Evolutionary conservation across 2,329 filamentous ascomycete genomes (phyloP).

Genomic region (Calonectria crousiana): DNA sequence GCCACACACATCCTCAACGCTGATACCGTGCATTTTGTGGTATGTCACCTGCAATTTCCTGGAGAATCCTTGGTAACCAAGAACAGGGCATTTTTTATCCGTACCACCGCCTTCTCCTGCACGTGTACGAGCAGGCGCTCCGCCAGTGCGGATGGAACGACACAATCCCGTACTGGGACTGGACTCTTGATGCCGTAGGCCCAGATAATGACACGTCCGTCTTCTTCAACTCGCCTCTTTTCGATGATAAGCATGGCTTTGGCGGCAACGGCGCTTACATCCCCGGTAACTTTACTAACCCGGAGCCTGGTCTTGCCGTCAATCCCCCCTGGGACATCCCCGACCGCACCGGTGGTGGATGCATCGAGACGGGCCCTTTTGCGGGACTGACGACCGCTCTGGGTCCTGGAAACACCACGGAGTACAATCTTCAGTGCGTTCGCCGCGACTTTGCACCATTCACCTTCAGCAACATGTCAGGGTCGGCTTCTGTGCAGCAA

Average conservation of each 20-base stretch:
- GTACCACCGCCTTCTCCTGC: slow-evolving; percentile 29
- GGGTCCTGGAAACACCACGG: slow-evolving; percentile 23
- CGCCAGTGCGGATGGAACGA: slow-evolving; percentile 39
- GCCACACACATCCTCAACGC: slow-evolving; percentile 34
- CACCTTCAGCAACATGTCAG: slow-evolving; percentile 27
- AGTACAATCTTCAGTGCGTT: slow-evolving; percentile 25
- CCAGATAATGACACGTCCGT: slow-evolving; percentile 29
- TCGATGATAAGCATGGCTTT: slow-evolving; percentile 43
- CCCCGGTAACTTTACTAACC: slow-evolving; percentile 27
- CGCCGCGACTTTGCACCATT: slow-evolving; percentile 31
- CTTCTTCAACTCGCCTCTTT: slow-evolving; percentile 44
- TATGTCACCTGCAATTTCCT: background rate
- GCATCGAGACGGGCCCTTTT: slow-evolving; percentile 42
- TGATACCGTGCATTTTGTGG: slow-evolving; percentile 29
- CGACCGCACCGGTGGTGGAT: slow-evolving; percentile 37
- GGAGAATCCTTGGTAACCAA: background rate
- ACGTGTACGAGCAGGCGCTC: slow-evolving; percentile 41
- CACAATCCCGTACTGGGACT: slow-evolving; percentile 41
- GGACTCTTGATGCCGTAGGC: slow-evolving; percentile 31
- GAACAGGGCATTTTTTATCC: slow-evolving; percentile 31
- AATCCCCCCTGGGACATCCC: slow-evolving; percentile 34
- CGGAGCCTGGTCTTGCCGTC: slow-evolving; percentile 25
- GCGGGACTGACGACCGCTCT: slow-evolving; percentile 29
- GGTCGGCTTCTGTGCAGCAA: slow-evolving; percentile 26
- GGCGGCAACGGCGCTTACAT: slow-evolving; percentile 31